Base-by-base conservation (phyloP, 2,329 filamentous ascomycete genomes). In the Pseudogymnoascus sp. region DNA sequence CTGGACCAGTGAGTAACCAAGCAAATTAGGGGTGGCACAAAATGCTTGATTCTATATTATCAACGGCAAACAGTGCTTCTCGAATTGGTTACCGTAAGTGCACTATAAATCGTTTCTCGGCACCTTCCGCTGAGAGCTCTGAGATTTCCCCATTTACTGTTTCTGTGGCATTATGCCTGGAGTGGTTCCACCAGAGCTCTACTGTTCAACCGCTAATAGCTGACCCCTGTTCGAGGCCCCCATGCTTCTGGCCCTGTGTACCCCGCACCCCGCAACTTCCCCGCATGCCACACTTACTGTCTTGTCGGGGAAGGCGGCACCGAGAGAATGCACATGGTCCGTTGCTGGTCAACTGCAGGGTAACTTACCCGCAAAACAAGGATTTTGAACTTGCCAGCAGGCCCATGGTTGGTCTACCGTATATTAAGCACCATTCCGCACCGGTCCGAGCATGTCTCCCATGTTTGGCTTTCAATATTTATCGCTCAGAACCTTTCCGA, bases 371-470 rank as follows among this genome's bases (percentile, higher is more conserved):
- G n/a, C 21, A 52, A 52, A 12, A 28, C 45, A 52, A 52, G 45
- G 45, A 23, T 30, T 30, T 30, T 26, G n/a, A 15, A 18, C n/a
- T 3, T 2, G 26, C n/a, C 45, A 52, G 18, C 45, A 30, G 26
- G 26, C 26, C 9, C 23, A 18, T 52, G 23, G 45, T 10, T n/a
- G 21, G 13, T 26, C 26, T 45, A n/a, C 23, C 21, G 23, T 28
- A 52, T 52, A 52, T 52, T 52, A 52, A 52, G 45, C 45, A 28
- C 13, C 45, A 18, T 18, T 52, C 45, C 45, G 45, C 10, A 52
- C 9, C 45, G 45, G 45, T 9, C 45, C 45, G 45, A 30, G 5
- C 23, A 30, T 2, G 41, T 48, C 23, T 23, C 23, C 45, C 26
- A 9, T 52, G 26, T 52, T 48, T 10, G 8, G 8, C 23, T 23